Percentiles rank a stretch among this genome's conserved stretches.
phyloP scores from a whole-genome alignment of 1,284 basidiomycete genomes.

The Moniliella sp. region DNA sequence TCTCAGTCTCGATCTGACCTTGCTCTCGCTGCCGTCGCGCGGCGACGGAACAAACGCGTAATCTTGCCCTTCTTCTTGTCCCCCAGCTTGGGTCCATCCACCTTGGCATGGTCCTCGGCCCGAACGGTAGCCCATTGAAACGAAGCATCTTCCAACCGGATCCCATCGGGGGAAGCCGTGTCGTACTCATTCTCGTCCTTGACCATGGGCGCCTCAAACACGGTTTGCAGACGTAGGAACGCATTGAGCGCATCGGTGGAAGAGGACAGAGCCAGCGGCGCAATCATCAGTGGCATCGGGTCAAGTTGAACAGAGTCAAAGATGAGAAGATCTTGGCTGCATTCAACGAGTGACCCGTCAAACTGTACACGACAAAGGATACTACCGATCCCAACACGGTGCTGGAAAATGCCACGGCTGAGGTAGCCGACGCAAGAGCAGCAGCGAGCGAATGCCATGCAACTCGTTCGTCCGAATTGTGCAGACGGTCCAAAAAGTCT shows the following conservation, averaged over 20 bases:
- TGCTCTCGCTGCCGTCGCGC: too few relatives aligned
- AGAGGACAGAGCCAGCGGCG: constrained; percentile 26
- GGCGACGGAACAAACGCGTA: too few relatives aligned
- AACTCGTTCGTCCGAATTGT: constrained; percentile 55
- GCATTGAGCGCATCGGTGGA: constrained; percentile 26
- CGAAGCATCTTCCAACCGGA: constrained; percentile 42
- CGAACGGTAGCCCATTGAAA: constrained; percentile 45
- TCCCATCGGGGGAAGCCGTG: constrained; percentile 1
- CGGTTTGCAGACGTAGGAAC: constrained; percentile 22
- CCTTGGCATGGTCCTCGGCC: too few relatives aligned
- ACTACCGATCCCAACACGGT: constrained; percentile 63
- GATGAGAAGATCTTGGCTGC: constrained; percentile 38
- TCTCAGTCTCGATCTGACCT: too few relatives aligned
- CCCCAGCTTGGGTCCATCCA: too few relatives aligned
- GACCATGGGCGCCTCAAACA: constrained; percentile 46
- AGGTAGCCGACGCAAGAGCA: constrained; percentile 54
- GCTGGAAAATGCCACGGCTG: constrained; percentile 47
- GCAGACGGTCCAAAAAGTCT: constrained; percentile 43
- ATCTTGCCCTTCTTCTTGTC: too few relatives aligned
- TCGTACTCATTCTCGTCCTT: constrained; percentile 35
- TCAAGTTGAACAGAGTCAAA: constrained; percentile 36
- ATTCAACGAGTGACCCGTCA: constrained; percentile 48
- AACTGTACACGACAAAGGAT: constrained; percentile 60
- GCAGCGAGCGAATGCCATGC: constrained; percentile 51
- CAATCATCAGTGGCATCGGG: constrained; percentile 55